Base-by-base conservation (phyloP, 306 rosid species). In the Alnus glutinosa region DNA sequence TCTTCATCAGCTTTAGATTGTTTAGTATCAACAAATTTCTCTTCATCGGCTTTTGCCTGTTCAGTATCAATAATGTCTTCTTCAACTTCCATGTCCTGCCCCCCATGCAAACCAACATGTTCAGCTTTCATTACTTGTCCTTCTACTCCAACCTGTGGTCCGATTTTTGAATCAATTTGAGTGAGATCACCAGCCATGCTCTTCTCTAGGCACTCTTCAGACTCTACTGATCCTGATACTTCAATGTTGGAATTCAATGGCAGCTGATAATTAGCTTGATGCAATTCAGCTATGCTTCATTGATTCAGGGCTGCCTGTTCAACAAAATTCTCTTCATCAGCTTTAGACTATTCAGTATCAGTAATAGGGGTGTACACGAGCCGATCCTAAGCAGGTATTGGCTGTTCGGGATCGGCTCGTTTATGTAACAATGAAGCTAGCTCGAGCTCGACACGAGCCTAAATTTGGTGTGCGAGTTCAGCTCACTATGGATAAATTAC, bases 41-140 rank as follows among this genome's bases (percentile, higher is more conserved):
- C 89, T 68, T 84, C 86, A 9, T 34, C 68, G 23, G 16, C 16
- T 77, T 78, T 77, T 67, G 71, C 63, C 50, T 67, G 86, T 49
- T 81, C 88, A 64, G 69, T 69, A 79, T 85, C 83, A 34, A 71
- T 51, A 19, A 74, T 73, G 49, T 88, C 91, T 82, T 72, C 82
- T 50, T 71, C 87, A 12, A 11, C 85, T 75, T 84, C 89, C 73
- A 71, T 76, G 57, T 87, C 92, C 62, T 85, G 87, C 77, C 79
- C 88, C 55, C 80, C 94, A 76, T 78, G 86, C 79, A 87, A 81
- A 85, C 80, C 78, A 39, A 51, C 82, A 83, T 64, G 81, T 55
- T 85, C 89, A 71, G 80, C 74, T 66, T 75, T 51, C 49, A 71
- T 78, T 49, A 71, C 80, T 79, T 79, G 83, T 54, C 75, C 85